Evolutionary conservation across 805 yeast species (phyloP), one percentile per base, ranked within the genome.

Genomic region (Candida pseudofarinosa): DNA sequence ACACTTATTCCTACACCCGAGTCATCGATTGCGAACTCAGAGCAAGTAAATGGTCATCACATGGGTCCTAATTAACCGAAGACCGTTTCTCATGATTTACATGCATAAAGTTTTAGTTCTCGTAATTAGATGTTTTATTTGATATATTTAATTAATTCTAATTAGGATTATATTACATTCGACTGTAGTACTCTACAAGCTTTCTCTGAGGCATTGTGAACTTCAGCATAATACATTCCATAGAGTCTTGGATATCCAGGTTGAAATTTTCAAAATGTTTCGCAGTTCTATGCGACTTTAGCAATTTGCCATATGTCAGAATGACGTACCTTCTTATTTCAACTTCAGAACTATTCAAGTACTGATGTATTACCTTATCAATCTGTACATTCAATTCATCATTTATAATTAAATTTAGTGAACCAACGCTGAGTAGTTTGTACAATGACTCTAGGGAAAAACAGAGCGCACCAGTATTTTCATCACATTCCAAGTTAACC

Each of bases 111-210:
- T 19, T 34, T 17, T n/a, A n/a, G 6, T 17, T 17, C 14, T 15
- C n/a, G 16, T 34, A 34, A 6, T 15, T 19, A 34, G n/a, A 5
- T 34, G 17, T 32, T 32, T 13, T 32, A 32, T 7, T 32, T 13
- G 34, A 26, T 13, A n/a, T 32, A 7, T n/a, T 32, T n/a, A 15
- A 13, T 32, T 32, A n/a, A 26, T 13, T 26, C 12, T n/a, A 32
- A 32, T 23, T 37, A 19, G 32, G 14, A 34, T 20, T 35, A 37
- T 38, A 26, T 41, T 41, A 37, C 41, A 46, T 40, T 35, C 54
- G 53, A 42, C 67, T 62, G 52, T 76, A 78, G 47, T 71, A 70
- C 42, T 76, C 74, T 13, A 78, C 67, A 39, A 79, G 55, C 46
- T 69, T 74, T 41, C 58, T 59, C 43, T 78, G 82, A 1, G 77